Percentiles rank a stretch among this genome's conserved stretches.
Conservation (phyloP, 2,329 filamentous ascomycete species). For the Alternaria consortialis region DNA sequence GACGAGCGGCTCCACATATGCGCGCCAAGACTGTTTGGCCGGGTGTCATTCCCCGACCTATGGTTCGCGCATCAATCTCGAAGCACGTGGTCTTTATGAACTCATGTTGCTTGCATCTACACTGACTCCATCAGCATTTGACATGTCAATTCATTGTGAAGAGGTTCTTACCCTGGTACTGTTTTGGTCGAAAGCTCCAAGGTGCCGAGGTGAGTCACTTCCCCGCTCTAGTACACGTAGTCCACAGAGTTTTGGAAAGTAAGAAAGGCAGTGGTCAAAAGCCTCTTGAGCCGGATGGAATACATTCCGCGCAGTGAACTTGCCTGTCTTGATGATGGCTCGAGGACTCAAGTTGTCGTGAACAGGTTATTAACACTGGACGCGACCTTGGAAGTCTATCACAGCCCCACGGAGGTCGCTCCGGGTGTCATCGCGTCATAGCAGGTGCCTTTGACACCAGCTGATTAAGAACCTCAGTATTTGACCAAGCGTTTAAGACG, state of each 20-base stretch:
- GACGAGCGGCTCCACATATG: slow-evolving; percentile 17
- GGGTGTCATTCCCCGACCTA: slow-evolving; percentile 3
- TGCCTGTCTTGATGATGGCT: background rate
- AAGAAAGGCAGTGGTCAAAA: background rate
- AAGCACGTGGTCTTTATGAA: background rate
- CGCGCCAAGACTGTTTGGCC: slow-evolving; percentile 7
- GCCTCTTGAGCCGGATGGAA: background rate
- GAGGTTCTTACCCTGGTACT: background rate
- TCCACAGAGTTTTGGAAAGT: background rate
- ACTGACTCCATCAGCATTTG: background rate
- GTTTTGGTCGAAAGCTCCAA: background rate
- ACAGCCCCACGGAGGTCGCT: background rate
- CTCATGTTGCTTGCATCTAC: background rate
- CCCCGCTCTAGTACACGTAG: background rate
- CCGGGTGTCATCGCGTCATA: slow-evolving; percentile 6
- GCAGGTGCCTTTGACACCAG: background rate
- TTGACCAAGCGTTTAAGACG: background rate
- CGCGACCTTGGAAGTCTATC: background rate
- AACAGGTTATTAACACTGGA: background rate
- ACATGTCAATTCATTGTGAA: background rate
- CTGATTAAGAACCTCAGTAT: background rate
- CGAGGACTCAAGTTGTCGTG: background rate
- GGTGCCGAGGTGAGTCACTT: background rate
- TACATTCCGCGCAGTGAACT: background rate
- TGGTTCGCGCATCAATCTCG: slow-evolving; percentile 3